Evolutionary conservation across 225 moss, liverwort and hornwort genomes (phyloP).

Genomic region (Pseudisothecium myosuroides): DNA sequence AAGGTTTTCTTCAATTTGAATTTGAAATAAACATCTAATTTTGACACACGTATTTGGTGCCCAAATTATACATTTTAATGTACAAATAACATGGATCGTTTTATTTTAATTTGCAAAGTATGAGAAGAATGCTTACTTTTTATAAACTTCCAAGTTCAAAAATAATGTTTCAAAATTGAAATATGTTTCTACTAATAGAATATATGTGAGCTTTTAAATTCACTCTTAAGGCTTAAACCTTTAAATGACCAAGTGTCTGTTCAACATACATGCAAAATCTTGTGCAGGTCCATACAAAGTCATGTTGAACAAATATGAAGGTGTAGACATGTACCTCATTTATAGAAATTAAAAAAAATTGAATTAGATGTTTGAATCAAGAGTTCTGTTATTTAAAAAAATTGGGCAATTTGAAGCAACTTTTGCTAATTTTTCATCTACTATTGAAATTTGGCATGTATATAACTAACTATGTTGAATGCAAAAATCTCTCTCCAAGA

Average conservation of each 20-base stretch:
- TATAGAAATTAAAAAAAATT: neutral
- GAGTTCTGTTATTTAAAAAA: no score
- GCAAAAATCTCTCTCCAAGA: neutral
- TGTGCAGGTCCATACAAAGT: rapidly evolving
- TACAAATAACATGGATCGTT: neutral
- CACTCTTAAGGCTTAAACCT: neutral
- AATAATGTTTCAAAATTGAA: neutral
- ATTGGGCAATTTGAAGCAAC: neutral
- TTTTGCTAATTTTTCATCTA: neutral
- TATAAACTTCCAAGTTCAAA: neutral
- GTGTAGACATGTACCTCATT: neutral
- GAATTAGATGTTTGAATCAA: rapidly evolving
- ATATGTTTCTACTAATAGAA: neutral
- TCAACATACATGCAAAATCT: neutral
- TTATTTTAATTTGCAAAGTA: neutral
- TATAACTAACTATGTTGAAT: neutral
- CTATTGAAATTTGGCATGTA: neutral
- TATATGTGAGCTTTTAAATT: neutral
- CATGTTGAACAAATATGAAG: neutral
- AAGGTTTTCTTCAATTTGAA: neutral
- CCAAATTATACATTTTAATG: neutral
- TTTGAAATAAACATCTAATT: neutral
- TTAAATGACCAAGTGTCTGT: rapidly evolving
- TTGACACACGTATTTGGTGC: neutral
- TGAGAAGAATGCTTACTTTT: neutral